phyloP scores from a whole-genome alignment of 192 early-diverging fungal genomes.

The Helicostylum pulchrum region DNA sequence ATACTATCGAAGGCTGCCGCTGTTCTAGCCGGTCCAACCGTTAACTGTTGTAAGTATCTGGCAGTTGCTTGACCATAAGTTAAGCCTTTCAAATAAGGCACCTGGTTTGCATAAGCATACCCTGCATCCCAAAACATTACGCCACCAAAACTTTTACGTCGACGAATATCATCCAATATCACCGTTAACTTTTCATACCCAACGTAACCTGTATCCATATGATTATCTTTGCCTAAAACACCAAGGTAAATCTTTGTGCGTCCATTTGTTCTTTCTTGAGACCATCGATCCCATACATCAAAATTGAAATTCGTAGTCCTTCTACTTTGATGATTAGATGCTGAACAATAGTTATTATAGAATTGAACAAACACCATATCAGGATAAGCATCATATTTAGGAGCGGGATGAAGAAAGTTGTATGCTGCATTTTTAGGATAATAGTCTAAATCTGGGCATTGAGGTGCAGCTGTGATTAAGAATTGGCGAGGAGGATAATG shows the following conservation, averaged over 20 bases:
- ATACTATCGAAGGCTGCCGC: constrained; percentile 11
- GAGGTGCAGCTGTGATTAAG: constrained; percentile 66
- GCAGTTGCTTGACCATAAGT: constrained; percentile 19
- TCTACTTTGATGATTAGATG: neutral
- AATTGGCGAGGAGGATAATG: constrained; percentile 35
- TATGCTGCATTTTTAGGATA: constrained; percentile 55
- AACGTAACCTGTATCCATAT: constrained; percentile 58
- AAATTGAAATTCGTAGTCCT: constrained; percentile 59
- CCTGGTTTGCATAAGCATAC: constrained; percentile 21
- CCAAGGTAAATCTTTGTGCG: constrained; percentile 63
- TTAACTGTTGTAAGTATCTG: constrained; percentile 16
- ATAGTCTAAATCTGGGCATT: constrained; percentile 67
- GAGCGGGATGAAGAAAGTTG: constrained; percentile 20
- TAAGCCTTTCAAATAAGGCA: constrained; percentile 9
- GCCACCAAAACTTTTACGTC: constrained; percentile 56
- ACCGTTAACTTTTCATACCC: constrained; percentile 26
- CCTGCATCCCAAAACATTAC: constrained; percentile 60
- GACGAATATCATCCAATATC: constrained; percentile 25
- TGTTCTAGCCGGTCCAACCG: neutral
- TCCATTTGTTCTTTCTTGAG: constrained; percentile 53
- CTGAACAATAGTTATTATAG: constrained; percentile 42
- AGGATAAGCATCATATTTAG: constrained; percentile 46
- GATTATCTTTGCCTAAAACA: constrained; percentile 53
- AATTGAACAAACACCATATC: constrained; percentile 79
- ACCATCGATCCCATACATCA: constrained; percentile 70